Evolutionary conservation across 805 yeast genomes (phyloP).

Genomic region (Candida morakotiae): DNA sequence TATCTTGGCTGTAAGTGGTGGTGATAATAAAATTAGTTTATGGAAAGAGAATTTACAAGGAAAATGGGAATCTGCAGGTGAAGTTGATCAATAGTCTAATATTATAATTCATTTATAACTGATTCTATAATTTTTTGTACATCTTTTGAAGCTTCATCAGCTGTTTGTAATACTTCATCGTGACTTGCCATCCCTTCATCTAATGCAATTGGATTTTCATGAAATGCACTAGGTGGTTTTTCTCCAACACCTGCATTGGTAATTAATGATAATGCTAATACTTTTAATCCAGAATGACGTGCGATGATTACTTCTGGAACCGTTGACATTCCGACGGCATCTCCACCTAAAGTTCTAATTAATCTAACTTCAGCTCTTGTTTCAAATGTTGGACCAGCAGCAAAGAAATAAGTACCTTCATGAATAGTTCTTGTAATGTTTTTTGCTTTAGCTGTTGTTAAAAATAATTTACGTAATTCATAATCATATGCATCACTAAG

Average conservation of each 20-base stretch:
- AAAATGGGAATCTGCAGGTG: constrained; percentile 97
- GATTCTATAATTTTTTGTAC: constrained; percentile 67
- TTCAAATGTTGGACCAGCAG: constrained; percentile 93
- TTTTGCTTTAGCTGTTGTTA: constrained; percentile 45
- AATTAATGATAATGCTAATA: constrained; percentile 79
- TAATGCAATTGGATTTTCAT: constrained; percentile 47
- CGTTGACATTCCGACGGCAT: constrained; percentile 96
- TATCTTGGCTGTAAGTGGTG: constrained; percentile 91
- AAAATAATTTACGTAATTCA: constrained; percentile 59
- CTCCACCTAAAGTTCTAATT: constrained; percentile 73
- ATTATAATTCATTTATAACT: constrained; percentile 43
- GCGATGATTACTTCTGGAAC: constrained; percentile 95
- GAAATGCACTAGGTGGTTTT: constrained; percentile 64
- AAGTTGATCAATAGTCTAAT: constrained; percentile 67
- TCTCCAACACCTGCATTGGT: constrained; percentile 79
- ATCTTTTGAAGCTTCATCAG: constrained; percentile 75
- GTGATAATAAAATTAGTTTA: constrained; percentile 91
- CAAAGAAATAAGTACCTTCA: constrained; percentile 85
- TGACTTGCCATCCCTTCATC: constrained; percentile 83
- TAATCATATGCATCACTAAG: constrained; percentile 86
- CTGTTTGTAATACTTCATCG: constrained; percentile 84
- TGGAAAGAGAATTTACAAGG: constrained; percentile 96
- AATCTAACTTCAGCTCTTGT: constrained; percentile 86
- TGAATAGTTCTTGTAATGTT: constrained; percentile 59
- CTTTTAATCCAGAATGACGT: constrained; percentile 79